Evolutionary conservation across 306 rosid genomes (phyloP).

Genomic region (Ziziphus jujuba): DNA sequence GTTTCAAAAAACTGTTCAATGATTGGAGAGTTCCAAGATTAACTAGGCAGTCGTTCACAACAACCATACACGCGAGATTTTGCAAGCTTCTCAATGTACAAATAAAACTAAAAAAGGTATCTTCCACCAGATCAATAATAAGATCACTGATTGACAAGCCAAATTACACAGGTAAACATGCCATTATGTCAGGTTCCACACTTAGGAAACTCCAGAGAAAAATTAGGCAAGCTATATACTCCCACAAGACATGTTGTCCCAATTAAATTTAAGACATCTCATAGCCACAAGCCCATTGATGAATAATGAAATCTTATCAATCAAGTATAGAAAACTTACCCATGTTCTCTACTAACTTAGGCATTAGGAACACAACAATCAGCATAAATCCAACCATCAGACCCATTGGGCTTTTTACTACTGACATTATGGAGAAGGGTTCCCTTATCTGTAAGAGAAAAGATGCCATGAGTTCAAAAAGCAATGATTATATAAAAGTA

Average conservation of each 20-base stretch:
- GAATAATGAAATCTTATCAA: constrained; percentile 9
- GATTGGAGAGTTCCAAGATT: no score
- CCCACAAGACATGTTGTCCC: neutral
- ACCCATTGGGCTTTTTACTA: constrained; percentile 99
- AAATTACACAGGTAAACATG: no score
- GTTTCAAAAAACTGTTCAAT: no score
- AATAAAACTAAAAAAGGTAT: no score
- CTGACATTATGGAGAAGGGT: constrained; percentile 79
- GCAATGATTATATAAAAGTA: constrained; percentile 19
- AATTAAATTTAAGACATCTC: constrained; percentile 21
- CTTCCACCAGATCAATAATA: no score
- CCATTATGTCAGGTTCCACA: no score
- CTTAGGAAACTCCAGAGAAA: no score
- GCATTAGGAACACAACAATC: constrained; percentile 89
- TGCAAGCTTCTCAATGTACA: no score
- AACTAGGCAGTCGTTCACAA: no score
- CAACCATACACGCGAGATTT: no score
- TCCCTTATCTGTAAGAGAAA: constrained; percentile 69
- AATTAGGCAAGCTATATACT: neutral
- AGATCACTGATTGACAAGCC: no score
- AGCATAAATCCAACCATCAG: constrained; percentile 99
- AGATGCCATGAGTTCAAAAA: constrained; percentile 28
- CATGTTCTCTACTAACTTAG: constrained; percentile 93
- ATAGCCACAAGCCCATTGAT: constrained; percentile 3
- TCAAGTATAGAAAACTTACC: constrained; percentile 51